Conservation (phyloP, 169 alveolate genomes). For the Plasmodium gallinaceum region DNA sequence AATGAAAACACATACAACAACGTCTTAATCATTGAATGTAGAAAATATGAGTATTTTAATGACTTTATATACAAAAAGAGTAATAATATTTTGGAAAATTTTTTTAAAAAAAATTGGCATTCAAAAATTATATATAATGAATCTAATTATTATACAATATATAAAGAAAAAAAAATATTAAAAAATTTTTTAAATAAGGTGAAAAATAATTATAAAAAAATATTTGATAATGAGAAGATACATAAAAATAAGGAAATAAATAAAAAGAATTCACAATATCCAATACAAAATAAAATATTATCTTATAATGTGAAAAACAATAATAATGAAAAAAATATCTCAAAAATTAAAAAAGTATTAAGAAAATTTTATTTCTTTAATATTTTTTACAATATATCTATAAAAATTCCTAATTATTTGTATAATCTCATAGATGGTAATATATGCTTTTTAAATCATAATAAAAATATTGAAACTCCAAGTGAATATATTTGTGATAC, state of each 20-base stretch:
- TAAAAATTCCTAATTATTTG: constrained; percentile 22
- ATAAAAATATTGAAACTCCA: not conserved
- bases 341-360: constrained; percentile 25
- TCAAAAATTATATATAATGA: constrained; percentile 4
- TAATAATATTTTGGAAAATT: not conserved
- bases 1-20: constrained; percentile 21
- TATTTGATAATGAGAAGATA: not conserved
- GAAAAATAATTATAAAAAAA: not conserved
- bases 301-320: not conserved
- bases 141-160: not conserved
- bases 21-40: constrained; percentile 39
- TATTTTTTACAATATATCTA: constrained; percentile 22
- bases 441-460: constrained; percentile 25
- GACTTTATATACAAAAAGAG: not conserved
- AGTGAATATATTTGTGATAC: constrained; percentile 27
- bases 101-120: constrained; percentile 5
- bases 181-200: constrained; percentile 2
- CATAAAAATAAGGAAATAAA: not conserved
- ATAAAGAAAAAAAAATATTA: not conserved
- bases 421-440: constrained; percentile 34
- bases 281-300: not conserved
- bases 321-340: constrained; percentile 1
- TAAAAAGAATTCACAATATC: not conserved
- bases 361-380: constrained; percentile 36
- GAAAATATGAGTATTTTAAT: not conserved